A percentile compares a stretch with the other conserved stretches of the same genome.
Evolutionary conservation across 768 basidiomycete species (phyloP).

Genomic region (Rhizopogon vulgaris): DNA sequence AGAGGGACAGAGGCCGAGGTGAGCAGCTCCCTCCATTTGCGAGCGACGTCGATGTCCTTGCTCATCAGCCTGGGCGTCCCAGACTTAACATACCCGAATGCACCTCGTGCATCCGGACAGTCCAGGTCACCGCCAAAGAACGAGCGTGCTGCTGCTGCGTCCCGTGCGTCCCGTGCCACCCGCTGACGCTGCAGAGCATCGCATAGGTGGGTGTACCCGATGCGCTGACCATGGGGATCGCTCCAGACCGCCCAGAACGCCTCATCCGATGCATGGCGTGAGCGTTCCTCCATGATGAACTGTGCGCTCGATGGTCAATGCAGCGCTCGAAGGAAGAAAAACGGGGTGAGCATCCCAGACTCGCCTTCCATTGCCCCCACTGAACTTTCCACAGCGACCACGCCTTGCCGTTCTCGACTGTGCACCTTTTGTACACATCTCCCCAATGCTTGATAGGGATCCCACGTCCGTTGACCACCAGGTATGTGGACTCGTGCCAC

Average conservation of each 20-base stretch:
- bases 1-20: no score
- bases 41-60: constrained; percentile 7
- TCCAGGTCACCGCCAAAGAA: constrained; percentile 9
- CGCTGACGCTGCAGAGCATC: background rate
- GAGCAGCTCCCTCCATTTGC: constrained; percentile 2
- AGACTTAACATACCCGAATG: constrained; percentile 7
- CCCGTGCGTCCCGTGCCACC: background rate
- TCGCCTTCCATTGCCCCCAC: background rate
- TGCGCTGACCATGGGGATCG: constrained; percentile 2
- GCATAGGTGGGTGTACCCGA: constrained; percentile 5
- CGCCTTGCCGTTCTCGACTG: background rate
- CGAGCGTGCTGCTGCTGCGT: constrained; percentile 5
- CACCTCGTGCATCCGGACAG: background rate
- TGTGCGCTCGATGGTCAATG: no score
- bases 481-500: background rate
- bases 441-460: background rate
- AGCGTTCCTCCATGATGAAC: constrained; percentile 9
- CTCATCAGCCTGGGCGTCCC: background rate
- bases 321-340: no score
- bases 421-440: background rate
- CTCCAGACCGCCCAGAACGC: constrained; percentile 10
- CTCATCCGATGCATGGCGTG: background rate
- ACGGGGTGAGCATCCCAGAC: background rate
- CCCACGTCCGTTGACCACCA: background rate
- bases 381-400: background rate